These are phyloP conservation scores for Sapria himalayana DNA, from an alignment of 345 rosid species.

Conservation along the genomic window DNA sequence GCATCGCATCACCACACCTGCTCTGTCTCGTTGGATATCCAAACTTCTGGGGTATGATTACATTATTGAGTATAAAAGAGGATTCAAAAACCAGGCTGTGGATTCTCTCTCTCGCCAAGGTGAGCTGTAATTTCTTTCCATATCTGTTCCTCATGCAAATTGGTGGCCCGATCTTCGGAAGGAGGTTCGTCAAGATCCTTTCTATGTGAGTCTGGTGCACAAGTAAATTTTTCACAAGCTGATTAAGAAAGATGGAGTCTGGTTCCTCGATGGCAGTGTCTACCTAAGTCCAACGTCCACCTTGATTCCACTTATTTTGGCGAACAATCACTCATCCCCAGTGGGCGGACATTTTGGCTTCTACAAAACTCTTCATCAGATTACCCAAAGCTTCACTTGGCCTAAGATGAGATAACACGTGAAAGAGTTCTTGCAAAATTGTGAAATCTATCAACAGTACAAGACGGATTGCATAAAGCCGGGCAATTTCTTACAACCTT, in stretches of 20 bases:
- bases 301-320: background rate
- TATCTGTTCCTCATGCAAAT: background rate
- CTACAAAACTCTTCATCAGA: background rate
- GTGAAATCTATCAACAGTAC: background rate
- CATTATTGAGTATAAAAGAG: background rate
- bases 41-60: background rate
- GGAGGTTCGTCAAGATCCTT: background rate
- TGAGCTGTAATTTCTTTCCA: background rate
- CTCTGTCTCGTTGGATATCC: background rate
- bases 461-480: background rate
- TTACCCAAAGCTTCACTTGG: background rate
- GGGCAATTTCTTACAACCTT: background rate
- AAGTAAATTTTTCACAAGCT: background rate
- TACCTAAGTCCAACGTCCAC: background rate
- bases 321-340: background rate
- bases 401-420: background rate
- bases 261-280: background rate
- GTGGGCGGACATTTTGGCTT: background rate
- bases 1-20: background rate
- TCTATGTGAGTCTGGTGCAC: background rate
- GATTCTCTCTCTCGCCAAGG: background rate
- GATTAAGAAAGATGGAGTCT: background rate
- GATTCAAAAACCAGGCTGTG: background rate
- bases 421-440: background rate
- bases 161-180: background rate